These are phyloP conservation scores for Mycena crocata DNA, from an alignment of 768 basidiomycete species.

Conservation along the genomic window DNA sequence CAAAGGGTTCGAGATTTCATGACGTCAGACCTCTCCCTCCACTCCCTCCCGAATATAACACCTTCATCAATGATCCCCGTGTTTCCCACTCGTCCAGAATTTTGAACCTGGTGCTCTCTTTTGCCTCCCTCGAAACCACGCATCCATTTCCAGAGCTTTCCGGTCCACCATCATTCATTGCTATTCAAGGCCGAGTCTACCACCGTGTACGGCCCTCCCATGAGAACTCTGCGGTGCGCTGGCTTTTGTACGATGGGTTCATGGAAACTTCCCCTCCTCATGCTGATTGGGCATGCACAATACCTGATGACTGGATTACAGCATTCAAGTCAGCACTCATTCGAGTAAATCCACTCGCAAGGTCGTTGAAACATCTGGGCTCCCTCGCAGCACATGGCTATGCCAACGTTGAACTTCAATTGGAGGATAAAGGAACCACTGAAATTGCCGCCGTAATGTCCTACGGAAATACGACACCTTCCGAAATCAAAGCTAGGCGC, in stretches of 20 bases:
- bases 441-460: constrained; percentile 42
- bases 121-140: constrained; percentile 34
- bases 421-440: constrained; percentile 36
- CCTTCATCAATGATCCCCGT: constrained; percentile 39
- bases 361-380: constrained; percentile 14
- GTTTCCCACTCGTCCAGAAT: constrained; percentile 40
- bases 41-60: constrained; percentile 31
- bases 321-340: constrained; percentile 16
- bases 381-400: not conserved
- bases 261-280: constrained; percentile 15
- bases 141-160: constrained; percentile 36
- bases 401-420: constrained; percentile 23
- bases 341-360: constrained; percentile 32
- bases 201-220: constrained; percentile 45
- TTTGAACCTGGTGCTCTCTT: constrained; percentile 39
- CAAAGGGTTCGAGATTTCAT: constrained; percentile 31
- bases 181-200: constrained; percentile 46
- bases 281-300: not conserved
- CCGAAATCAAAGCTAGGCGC: constrained; percentile 28
- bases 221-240: constrained; percentile 40
- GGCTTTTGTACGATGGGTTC: constrained; percentile 49
- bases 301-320: constrained; percentile 32
- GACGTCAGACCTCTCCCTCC: constrained; percentile 43
- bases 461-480: constrained; percentile 32
- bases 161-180: constrained; percentile 27